A percentile compares a stretch with the other conserved stretches of the same genome.
phyloP scores from a whole-genome alignment of 257 asterid species.

The Capsicum pubescens region DNA sequence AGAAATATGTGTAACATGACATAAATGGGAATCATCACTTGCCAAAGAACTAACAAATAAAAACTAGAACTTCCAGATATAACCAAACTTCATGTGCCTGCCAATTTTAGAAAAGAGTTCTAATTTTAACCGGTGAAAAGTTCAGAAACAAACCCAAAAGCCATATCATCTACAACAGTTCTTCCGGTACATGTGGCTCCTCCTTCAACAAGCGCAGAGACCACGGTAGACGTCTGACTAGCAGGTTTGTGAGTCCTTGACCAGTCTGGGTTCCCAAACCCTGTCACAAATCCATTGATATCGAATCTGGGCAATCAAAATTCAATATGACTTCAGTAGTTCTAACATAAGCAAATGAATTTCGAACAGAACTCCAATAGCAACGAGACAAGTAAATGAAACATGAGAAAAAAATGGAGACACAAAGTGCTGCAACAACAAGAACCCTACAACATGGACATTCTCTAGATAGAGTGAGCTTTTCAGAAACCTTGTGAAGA shows the following conservation, averaged over 20 bases:
- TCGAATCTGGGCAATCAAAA: constrained; percentile 68
- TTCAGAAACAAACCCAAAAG: constrained; percentile 65
- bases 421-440: background rate
- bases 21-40: background rate
- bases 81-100: background rate
- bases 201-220: constrained; percentile 83
- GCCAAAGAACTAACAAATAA: background rate
- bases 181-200: constrained; percentile 91
- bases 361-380: background rate
- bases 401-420: background rate
- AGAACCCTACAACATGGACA: background rate
- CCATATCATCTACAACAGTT: constrained; percentile 91
- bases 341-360: constrained; percentile 11
- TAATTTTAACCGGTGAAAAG: constrained; percentile 32
- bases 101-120: constrained; percentile 1
- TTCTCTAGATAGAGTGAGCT: background rate
- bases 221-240: constrained; percentile 68
- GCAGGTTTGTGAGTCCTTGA: constrained; percentile 77
- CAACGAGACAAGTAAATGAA: background rate
- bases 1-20: background rate
- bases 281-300: constrained; percentile 79
- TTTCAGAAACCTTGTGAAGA: background rate
- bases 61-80: background rate
- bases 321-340: constrained; percentile 8
- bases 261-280: constrained; percentile 99